phyloP scores from a whole-genome alignment of 305 asterid genomes.

The Nicotiana rustica region DNA sequence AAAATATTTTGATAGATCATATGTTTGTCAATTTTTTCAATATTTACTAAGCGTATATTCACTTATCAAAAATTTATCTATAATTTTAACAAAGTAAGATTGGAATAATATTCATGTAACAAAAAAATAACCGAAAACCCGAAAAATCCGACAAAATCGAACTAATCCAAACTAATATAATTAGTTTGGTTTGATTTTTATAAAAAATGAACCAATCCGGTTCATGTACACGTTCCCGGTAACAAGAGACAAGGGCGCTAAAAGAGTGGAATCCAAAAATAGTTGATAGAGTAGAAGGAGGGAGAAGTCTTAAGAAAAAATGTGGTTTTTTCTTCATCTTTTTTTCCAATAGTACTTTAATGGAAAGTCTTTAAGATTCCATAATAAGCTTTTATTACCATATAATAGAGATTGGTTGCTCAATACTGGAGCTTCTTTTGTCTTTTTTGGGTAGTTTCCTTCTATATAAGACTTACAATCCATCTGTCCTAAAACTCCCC shows the following conservation, averaged over 20 bases:
- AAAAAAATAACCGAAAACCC: too few relatives aligned
- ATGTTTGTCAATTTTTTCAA: too few relatives aligned
- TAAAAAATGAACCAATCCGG: too few relatives aligned
- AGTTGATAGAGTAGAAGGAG: not conserved
- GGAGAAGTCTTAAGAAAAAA: slow-evolving; percentile 20
- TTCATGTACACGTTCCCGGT: too few relatives aligned
- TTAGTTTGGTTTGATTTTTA: too few relatives aligned
- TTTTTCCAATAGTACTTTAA: not conserved
- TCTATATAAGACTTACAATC: slow-evolving; percentile 46
- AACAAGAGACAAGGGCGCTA: slow-evolving; percentile 47
- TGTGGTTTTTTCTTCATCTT: slow-evolving; percentile 33
- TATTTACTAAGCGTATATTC: too few relatives aligned
- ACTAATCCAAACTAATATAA: too few relatives aligned
- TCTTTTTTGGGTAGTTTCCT: slow-evolving; percentile 29
- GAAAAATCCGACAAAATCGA: too few relatives aligned
- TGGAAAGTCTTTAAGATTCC: slow-evolving; percentile 54
- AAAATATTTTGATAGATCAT: too few relatives aligned
- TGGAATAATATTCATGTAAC: too few relatives aligned
- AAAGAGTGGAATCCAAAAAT: slow-evolving; percentile 39
- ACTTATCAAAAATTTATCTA: too few relatives aligned
- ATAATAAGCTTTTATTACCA: slow-evolving; percentile 33
- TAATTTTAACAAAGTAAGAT: too few relatives aligned
- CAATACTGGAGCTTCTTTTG: slow-evolving; percentile 24
- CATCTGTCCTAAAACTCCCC: slow-evolving; percentile 37
- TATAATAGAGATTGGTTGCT: slow-evolving; percentile 37